phyloP scores from a whole-genome alignment of 129 eudicot genomes.

The Escallonia rubra region DNA sequence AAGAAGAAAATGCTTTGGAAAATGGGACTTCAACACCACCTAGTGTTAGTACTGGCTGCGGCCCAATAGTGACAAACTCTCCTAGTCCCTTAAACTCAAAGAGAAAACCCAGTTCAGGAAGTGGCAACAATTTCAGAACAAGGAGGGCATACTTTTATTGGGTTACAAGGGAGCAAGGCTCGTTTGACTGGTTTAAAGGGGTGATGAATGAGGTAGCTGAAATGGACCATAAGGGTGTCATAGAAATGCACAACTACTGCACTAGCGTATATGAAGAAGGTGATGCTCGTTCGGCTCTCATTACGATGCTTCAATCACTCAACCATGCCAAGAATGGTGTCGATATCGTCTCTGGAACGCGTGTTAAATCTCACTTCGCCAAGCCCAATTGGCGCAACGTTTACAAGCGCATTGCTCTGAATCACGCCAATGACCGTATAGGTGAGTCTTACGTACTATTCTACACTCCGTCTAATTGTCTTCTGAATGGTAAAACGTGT shows the following conservation, averaged over 20 bases:
- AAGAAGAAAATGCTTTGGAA: slow-evolving; percentile 41
- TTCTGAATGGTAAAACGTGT: too few species aligned
- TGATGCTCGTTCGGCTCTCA: slow-evolving; percentile 74
- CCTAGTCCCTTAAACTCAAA: slow-evolving; percentile 19
- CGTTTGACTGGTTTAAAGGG: slow-evolving; percentile 89
- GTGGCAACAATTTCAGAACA: slow-evolving; percentile 49
- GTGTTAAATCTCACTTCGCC: slow-evolving; percentile 82
- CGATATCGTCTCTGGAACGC: slow-evolving; percentile 80
- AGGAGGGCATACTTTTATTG: slow-evolving; percentile 76
- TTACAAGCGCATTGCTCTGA: slow-evolving; percentile 62
- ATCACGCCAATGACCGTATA: slow-evolving; percentile 46
- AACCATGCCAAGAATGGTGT: slow-evolving; percentile 79
- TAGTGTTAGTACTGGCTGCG: background rate
- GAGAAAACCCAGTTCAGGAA: slow-evolving; percentile 35
- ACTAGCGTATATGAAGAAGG: slow-evolving; percentile 90
- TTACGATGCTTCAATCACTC: slow-evolving; percentile 74
- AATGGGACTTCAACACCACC: slow-evolving; percentile 16
- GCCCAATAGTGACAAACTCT: background rate
- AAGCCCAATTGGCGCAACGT: slow-evolving; percentile 80
- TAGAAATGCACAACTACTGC: slow-evolving; percentile 84
- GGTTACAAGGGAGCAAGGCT: slow-evolving; percentile 94
- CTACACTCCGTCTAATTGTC: too few species aligned
- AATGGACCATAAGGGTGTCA: slow-evolving; percentile 60
- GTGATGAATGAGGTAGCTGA: slow-evolving; percentile 83
- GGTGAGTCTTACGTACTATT: slow-evolving; percentile 40